Evolutionary conservation across 2,329 filamentous ascomycete species (phyloP), one percentile per base, ranked within the genome.

Genomic region (Botryosphaeria dothidea): DNA sequence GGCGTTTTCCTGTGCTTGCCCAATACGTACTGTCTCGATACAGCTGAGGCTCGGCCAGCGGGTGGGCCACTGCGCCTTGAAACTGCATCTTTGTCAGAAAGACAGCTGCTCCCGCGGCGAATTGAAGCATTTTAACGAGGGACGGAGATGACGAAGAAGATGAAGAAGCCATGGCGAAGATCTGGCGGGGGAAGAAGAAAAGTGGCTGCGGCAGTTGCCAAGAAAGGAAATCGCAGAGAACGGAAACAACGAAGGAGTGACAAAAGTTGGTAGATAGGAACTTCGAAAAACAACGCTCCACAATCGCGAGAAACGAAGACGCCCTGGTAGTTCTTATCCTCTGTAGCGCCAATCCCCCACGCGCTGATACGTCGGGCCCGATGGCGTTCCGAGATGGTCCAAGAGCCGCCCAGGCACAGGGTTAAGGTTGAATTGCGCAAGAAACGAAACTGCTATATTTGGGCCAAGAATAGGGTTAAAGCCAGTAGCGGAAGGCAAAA

Each of bases 11-110:
- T 3, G 15, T 36, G 36, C 54, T 58, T 58, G 54, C 54, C 54
- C 25, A n/a, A 34, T 54, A 63, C 60, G 29, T 63, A 63, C 60
- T 63, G 36, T 51, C 60, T 45, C 17, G 36, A 21, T 27, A 48
- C 38, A 31, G 34, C 23, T 51, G 23, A 29, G 46, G 34, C 36
- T 51, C 25, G 23, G 46, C 60, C 19, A 52, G 34, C 60, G 46
- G 49, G 23, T 52, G 48, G 23, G 23, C 36, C 25, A 23, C 60
- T 45, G 60, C 48, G 36, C 54, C 54, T 45, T 25, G 36, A 45
- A 58, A 58, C 54, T 58, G 54, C 54, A 58, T 29, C 3, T 11
- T n/a, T 29, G 54, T 58, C 54, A 58, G 54, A 58, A 58, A 58
- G 54, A 58, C 36, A 17, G 54, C 34, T 29, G 36, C 36, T 45